Percentiles rank a stretch among this genome's conserved stretches.
These are phyloP conservation scores for Phytophthora megakarya DNA, from an alignment of 352 stramenopile species.

Conservation along the genomic window DNA sequence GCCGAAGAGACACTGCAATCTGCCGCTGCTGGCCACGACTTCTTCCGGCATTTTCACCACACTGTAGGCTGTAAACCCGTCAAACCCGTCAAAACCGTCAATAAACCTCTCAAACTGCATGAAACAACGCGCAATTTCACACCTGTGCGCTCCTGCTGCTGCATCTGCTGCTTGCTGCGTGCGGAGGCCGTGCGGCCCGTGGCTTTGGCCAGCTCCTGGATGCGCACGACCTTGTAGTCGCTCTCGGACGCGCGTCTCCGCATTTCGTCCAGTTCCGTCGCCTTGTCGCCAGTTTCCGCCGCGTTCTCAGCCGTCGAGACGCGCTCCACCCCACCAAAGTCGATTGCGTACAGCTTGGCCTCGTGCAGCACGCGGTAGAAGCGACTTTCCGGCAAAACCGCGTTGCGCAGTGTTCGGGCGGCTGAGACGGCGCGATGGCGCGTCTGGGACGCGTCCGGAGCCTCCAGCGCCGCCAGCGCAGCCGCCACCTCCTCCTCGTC, in stretches of 20 bases:
- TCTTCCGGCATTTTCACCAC: slow-evolving; percentile 84
- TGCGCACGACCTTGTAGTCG: slow-evolving; percentile 59
- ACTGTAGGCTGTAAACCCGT: slow-evolving; percentile 58
- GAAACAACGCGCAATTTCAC: background rate
- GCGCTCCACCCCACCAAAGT: slow-evolving; percentile 36
- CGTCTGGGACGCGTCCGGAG: background rate
- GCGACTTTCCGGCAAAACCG: slow-evolving; percentile 49
- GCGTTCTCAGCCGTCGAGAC: slow-evolving; percentile 5
- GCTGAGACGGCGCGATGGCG: slow-evolving; percentile 14
- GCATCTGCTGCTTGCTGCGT: slow-evolving; percentile 34
- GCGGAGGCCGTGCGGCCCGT: slow-evolving; percentile 30
- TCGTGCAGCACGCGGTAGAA: slow-evolving; percentile 79
- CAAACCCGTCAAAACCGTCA: slow-evolving; percentile 10
- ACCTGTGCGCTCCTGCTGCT: slow-evolving; percentile 55
- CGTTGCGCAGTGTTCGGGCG: slow-evolving; percentile 34
- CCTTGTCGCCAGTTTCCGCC: background rate
- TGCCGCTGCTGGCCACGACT: slow-evolving; percentile 59
- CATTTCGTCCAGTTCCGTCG: slow-evolving; percentile 27
- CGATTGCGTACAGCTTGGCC: slow-evolving; percentile 67
- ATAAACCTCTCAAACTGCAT: background rate
- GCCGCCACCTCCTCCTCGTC: slow-evolving; percentile 34
- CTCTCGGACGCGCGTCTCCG: slow-evolving; percentile 38
- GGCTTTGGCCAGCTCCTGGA: slow-evolving; percentile 66
- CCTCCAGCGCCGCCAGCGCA: slow-evolving; percentile 23
- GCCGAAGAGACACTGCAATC: slow-evolving; percentile 65